Evolutionary conservation across 257 asterid species (phyloP).

Genomic region (Vinca minor): DNA sequence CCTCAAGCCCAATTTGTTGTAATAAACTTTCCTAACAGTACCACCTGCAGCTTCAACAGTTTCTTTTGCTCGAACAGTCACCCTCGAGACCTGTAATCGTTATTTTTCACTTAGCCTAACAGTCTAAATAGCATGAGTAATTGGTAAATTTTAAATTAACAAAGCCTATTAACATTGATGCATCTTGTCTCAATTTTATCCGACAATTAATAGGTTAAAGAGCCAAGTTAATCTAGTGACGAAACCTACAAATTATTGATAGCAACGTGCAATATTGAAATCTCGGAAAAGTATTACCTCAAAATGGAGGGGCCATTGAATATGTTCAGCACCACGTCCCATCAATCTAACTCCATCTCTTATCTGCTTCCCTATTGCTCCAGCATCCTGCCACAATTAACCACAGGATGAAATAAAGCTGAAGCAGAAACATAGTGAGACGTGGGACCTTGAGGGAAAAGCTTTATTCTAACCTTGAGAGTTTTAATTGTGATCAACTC

Average conservation of each 20-base stretch:
- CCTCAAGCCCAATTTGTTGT: constrained; percentile 75
- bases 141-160: neutral
- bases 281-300: constrained; percentile 41
- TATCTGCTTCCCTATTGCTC: constrained; percentile 91
- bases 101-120: constrained; percentile 16
- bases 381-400: constrained; percentile 45
- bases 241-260: neutral
- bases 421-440: neutral
- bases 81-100: constrained; percentile 67
- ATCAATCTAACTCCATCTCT: constrained; percentile 81
- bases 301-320: constrained; percentile 87
- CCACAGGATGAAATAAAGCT: constrained; percentile 13
- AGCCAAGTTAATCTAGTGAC: neutral
- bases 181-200: neutral
- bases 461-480: too few relatives aligned
- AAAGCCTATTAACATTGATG: neutral
- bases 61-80: constrained; percentile 83
- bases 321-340: constrained; percentile 82
- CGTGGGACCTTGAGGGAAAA: neutral
- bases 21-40: constrained; percentile 77
- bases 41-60: constrained; percentile 95
- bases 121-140: constrained; percentile 27
- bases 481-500: constrained; percentile 91
- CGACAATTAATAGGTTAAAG: neutral
- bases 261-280: neutral